Evolutionary conservation across 73 alveolate genomes (phyloP).

Genomic region (Uronychia setigera): DNA sequence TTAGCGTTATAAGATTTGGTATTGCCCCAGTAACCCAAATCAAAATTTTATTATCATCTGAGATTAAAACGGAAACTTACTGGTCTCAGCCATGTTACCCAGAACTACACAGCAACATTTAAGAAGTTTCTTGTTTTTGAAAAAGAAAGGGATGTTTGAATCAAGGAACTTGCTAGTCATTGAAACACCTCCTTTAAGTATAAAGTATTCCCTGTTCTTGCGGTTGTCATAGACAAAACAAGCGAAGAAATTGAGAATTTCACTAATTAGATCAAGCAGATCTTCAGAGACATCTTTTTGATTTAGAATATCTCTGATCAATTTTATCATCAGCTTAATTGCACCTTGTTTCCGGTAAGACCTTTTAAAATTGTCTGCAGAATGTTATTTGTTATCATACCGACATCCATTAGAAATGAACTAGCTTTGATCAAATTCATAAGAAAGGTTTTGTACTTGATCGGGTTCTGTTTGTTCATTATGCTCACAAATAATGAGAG

Average conservation of each 20-base stretch:
- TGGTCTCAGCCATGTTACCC: slow-evolving; percentile 45
- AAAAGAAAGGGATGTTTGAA: slow-evolving; percentile 25
- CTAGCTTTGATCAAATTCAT: slow-evolving; percentile 33
- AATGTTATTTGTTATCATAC: not conserved
- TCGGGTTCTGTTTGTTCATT: slow-evolving; percentile 35
- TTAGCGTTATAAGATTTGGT: slow-evolving; percentile 5
- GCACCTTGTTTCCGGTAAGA: slow-evolving; percentile 60
- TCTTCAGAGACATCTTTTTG: slow-evolving; percentile 8
- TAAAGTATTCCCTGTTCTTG: slow-evolving; percentile 48
- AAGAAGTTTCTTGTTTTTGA: slow-evolving; percentile 15
- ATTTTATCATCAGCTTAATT: slow-evolving; percentile 40
- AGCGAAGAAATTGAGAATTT: slow-evolving; percentile 38
- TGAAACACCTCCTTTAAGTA: slow-evolving; percentile 50
- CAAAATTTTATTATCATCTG: slow-evolving; percentile 43
- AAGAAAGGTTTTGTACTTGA: slow-evolving; percentile 44
- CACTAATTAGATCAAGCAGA: slow-evolving; percentile 12
- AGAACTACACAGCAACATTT: slow-evolving; percentile 45
- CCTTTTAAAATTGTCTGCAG: slow-evolving; percentile 41
- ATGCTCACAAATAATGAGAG: slow-evolving; percentile 28
- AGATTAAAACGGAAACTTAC: not conserved
- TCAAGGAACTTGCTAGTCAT: slow-evolving; percentile 42
- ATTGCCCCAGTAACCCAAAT: slow-evolving; percentile 50
- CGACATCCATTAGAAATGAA: slow-evolving; percentile 30
- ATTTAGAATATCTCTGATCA: slow-evolving; percentile 36
- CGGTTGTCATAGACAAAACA: slow-evolving; percentile 29